Base-by-base conservation (phyloP, 129 eudicot species). In the Cynara cardunculus region DNA sequence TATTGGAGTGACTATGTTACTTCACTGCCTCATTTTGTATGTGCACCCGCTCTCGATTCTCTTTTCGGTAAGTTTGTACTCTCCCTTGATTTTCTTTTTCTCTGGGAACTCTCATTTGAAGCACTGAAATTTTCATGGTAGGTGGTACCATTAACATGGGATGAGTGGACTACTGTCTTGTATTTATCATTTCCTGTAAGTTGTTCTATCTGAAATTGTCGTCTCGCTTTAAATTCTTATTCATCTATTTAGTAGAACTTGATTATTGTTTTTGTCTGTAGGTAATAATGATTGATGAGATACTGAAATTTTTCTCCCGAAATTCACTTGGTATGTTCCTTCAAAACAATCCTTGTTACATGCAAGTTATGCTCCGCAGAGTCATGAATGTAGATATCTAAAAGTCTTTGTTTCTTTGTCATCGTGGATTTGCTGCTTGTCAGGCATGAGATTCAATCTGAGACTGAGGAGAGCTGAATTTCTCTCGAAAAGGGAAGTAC, bases 161-260 rank as follows among this genome's bases (percentile, higher is more conserved):
- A 91, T 74, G 99, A 96, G 71, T 96, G 99, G 99, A 88, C 83
- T 67, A 90, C 90, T 72, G 99, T 96, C 13, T 81, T 96, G 72
- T 89, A 88, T 85, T 89, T 96, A 79, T 96, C 99, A 9, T 93
- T 96, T 88, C 99, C 99, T 82, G 99, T 96, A 78, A 92, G 97
- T 84, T 21, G 27, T 84, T 74, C 85, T 41, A 37, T 78, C n/a
- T n/a, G n/a, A n/a, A n/a, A n/a, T n/a, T n/a, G n/a, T n/a, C n/a
- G n/a, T n/a, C n/a, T n/a, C n/a, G n/a, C 61, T 62, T 11, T 1
- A 2, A 14, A 27, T 3, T 19, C 18, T 13, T 75, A 80, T 31
- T 11, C 44, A 74, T 70, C 22, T 56, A 9, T n/a, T n/a, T 18
- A 56, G 6, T 67, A 16, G 4, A 16, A 53, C 41, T 69, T n/a